Conservation (phyloP, 2,329 filamentous ascomycete genomes). For the Epichloe sp. region DNA sequence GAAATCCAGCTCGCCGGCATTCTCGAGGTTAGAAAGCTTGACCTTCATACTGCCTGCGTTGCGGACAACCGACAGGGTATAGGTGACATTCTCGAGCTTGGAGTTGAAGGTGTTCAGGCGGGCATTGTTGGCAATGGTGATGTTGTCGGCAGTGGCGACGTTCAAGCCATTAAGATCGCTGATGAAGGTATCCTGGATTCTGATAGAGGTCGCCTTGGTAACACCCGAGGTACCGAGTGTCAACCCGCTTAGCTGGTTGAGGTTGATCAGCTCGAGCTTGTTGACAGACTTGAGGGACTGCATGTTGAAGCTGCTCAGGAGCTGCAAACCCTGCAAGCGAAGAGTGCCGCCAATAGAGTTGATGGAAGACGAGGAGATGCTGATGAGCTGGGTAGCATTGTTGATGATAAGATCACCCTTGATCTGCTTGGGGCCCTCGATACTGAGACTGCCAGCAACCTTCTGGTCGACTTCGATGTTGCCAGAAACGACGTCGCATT, state of each 20-base stretch:
- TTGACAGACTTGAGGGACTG: conserved; percentile 50
- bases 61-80: conserved; percentile 58
- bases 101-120: conserved; percentile 65
- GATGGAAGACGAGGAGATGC: conserved; percentile 49
- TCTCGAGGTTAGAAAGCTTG: conserved; percentile 64
- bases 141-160: conserved; percentile 53
- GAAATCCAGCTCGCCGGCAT: conserved; percentile 38
- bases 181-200: conserved; percentile 79
- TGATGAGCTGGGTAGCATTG: conserved; percentile 44
- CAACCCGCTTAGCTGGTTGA: conserved; percentile 44
- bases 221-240: conserved; percentile 43
- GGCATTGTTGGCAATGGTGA: conserved; percentile 85
- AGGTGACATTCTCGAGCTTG: conserved; percentile 62
- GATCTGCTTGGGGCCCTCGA: conserved; percentile 48
- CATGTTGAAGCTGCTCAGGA: conserved; percentile 57
- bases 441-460: conserved; percentile 42
- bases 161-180: conserved; percentile 68
- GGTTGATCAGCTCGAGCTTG: conserved; percentile 56
- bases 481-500: conserved; percentile 59
- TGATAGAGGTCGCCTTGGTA: conserved; percentile 52
- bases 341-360: conserved; percentile 56
- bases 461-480: conserved; percentile 49
- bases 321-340: conserved; percentile 52
- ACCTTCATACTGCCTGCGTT: conserved; percentile 65
- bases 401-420: conserved; percentile 48